These are phyloP conservation scores for Serendipita sp. DNA, from an alignment of 768 basidiomycete genomes.

Conservation along the genomic window DNA sequence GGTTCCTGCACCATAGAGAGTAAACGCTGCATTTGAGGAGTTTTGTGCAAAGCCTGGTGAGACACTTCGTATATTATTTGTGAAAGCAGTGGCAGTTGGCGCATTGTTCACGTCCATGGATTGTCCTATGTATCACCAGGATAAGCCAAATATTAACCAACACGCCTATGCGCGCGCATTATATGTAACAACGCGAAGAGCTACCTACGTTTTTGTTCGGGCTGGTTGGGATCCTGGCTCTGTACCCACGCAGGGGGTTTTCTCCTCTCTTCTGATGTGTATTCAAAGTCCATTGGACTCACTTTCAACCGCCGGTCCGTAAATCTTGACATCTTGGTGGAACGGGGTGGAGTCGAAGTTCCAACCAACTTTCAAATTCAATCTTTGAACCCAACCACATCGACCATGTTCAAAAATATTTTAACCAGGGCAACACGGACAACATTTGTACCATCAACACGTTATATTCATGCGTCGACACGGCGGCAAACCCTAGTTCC, in stretches of 20 bases:
- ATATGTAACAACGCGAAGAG: background rate
- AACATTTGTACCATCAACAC: constrained; percentile 10
- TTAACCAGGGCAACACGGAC: constrained; percentile 12
- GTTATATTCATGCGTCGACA: constrained; percentile 40
- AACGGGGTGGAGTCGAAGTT: constrained; percentile 14
- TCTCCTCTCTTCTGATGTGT: constrained; percentile 42
- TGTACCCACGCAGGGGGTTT: constrained; percentile 26
- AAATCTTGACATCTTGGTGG: background rate
- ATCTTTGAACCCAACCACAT: constrained; percentile 13
- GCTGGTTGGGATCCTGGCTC: constrained; percentile 40
- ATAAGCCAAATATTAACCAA: constrained; percentile 10
- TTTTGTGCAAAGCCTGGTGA: background rate
- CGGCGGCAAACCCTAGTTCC: constrained; percentile 49
- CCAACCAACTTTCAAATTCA: too few relatives aligned
- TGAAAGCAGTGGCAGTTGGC: too few relatives aligned
- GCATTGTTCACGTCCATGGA: constrained; percentile 19
- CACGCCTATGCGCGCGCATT: background rate
- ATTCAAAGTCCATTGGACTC: constrained; percentile 82
- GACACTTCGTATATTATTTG: background rate
- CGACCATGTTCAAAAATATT: background rate
- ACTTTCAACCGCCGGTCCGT: constrained; percentile 42
- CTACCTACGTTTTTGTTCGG: background rate
- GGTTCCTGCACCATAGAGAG: too few relatives aligned
- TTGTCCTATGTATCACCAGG: constrained; percentile 28
- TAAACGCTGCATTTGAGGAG: too few relatives aligned